Evolutionary conservation across 2,329 filamentous ascomycete genomes (phyloP).

Genomic region (Xylaria sp.): DNA sequence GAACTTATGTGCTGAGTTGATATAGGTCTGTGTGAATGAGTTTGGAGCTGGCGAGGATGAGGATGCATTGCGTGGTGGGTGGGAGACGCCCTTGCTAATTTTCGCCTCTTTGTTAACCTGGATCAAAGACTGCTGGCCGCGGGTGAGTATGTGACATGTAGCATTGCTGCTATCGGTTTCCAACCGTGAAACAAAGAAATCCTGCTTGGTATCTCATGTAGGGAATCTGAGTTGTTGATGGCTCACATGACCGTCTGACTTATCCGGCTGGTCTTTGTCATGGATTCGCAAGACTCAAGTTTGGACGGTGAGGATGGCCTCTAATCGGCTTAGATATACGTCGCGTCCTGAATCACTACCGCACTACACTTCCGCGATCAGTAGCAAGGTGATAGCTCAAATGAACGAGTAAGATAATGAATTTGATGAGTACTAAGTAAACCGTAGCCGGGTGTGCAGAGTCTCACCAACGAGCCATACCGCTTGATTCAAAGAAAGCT

Average conservation of each 20-base stretch:
- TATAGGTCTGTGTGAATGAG: not conserved
- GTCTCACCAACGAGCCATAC: not conserved
- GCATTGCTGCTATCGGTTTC: slow-evolving; percentile 21
- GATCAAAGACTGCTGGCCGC: not conserved
- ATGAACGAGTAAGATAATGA: not conserved
- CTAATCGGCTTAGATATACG: not conserved
- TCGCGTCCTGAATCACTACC: not conserved
- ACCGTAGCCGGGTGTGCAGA: not conserved
- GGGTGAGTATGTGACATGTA: not conserved
- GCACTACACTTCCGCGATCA: not conserved
- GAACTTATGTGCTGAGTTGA: not conserved
- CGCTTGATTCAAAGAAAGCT: not conserved
- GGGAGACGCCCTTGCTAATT: not conserved
- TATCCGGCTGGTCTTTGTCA: not conserved
- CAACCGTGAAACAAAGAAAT: slow-evolving; percentile 18
- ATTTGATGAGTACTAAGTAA: not conserved
- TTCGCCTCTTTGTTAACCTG: slow-evolving; percentile 19
- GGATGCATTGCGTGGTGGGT: not conserved
- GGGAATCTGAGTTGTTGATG: not conserved
- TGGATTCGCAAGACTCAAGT: not conserved
- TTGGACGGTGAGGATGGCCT: not conserved
- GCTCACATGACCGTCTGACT: too few relatives aligned
- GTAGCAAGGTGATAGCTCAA: not conserved
- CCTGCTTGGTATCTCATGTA: not conserved
- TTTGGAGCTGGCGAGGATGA: not conserved